Conservation (phyloP, 352 stramenopile genomes). For the Globisporangium rhizosaccharum region DNA sequence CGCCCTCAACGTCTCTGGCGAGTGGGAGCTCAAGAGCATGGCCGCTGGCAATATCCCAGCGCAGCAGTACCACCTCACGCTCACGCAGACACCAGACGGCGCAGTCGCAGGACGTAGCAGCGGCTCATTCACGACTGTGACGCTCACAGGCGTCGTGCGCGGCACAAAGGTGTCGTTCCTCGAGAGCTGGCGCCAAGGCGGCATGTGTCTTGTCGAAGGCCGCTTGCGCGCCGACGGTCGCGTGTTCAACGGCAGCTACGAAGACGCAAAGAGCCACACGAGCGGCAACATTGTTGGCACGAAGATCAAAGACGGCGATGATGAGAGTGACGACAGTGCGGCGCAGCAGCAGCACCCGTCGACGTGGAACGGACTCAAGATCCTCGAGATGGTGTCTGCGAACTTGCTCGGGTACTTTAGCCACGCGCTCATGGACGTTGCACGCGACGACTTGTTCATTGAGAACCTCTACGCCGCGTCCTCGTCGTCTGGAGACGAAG, state of each 20-base stretch:
- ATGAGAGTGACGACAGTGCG: conserved; percentile 14
- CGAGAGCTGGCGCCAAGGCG: conserved; percentile 83
- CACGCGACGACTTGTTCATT: conserved; percentile 57
- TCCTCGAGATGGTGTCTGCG: conserved; percentile 72
- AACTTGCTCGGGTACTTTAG: conserved; percentile 76
- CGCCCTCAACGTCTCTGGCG: conserved; percentile 61
- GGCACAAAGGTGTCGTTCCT: conserved; percentile 83
- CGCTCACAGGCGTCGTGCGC: conserved; percentile 60
- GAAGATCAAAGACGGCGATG: conserved; percentile 35
- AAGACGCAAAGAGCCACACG: conserved; percentile 86
- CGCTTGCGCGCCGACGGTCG: conserved; percentile 64
- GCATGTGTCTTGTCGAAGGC: conserved; percentile 82
- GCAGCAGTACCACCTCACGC: conserved; percentile 78
- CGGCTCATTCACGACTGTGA: conserved; percentile 80
- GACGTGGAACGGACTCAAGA: conserved; percentile 45
- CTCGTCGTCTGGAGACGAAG: conserved; percentile 21
- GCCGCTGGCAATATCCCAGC: conserved; percentile 81
- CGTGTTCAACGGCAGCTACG: conserved; percentile 73
- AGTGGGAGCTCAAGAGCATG: conserved; percentile 88
- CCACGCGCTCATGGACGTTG: conserved; percentile 55
- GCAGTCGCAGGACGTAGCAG: conserved; percentile 65
- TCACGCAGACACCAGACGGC: conserved; percentile 65
- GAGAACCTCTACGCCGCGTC: conserved; percentile 20
- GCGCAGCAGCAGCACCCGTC: conserved; percentile 6
- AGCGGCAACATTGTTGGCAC: conserved; percentile 77